phyloP scores from a whole-genome alignment of 164 flowering plant species.

The Brasenia schreberi region DNA sequence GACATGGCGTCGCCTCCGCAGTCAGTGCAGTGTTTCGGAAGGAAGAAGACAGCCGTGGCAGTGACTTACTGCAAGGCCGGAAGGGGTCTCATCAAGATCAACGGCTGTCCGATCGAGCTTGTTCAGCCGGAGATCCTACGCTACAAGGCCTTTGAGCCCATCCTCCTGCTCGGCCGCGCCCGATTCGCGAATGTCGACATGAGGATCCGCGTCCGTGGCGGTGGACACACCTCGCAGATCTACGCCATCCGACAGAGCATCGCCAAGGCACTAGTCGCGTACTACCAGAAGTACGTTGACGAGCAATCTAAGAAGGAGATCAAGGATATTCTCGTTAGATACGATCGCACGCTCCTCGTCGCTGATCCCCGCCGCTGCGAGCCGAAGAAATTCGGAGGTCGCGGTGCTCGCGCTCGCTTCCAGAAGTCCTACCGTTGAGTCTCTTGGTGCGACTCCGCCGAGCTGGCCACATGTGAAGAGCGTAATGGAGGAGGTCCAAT shows the following conservation, averaged over 20 bases:
- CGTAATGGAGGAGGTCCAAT: too few species aligned
- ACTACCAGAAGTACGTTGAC: slow-evolving; percentile 18
- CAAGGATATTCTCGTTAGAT: slow-evolving; percentile 13
- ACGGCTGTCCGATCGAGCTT: slow-evolving; percentile 13
- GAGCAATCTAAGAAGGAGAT: slow-evolving; percentile 17
- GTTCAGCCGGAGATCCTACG: slow-evolving; percentile 15
- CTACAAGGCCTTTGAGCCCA: slow-evolving; percentile 15
- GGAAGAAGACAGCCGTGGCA: slow-evolving; percentile 14
- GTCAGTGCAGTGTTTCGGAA: slow-evolving; percentile 16
- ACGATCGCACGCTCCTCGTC: slow-evolving; percentile 11
- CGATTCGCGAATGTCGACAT: slow-evolving; percentile 15
- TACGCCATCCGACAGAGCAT: slow-evolving; percentile 15
- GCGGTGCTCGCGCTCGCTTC: slow-evolving; percentile 14
- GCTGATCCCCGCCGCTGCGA: slow-evolving; percentile 16
- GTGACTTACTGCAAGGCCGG: slow-evolving; percentile 14
- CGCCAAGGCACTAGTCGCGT: slow-evolving; percentile 15
- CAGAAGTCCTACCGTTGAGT: slow-evolving; percentile 12
- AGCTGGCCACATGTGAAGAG: too few species aligned
- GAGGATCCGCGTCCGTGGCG: slow-evolving; percentile 10
- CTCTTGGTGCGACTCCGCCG: too few species aligned
- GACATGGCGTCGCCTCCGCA: slow-evolving; percentile 1
- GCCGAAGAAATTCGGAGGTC: slow-evolving; percentile 15
- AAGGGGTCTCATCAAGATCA: slow-evolving; percentile 12
- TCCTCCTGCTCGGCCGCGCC: slow-evolving; percentile 13
- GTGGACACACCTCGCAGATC: slow-evolving; percentile 10